Conservation (phyloP, 2,329 filamentous ascomycete genomes). For the Colletotrichum sojae region DNA sequence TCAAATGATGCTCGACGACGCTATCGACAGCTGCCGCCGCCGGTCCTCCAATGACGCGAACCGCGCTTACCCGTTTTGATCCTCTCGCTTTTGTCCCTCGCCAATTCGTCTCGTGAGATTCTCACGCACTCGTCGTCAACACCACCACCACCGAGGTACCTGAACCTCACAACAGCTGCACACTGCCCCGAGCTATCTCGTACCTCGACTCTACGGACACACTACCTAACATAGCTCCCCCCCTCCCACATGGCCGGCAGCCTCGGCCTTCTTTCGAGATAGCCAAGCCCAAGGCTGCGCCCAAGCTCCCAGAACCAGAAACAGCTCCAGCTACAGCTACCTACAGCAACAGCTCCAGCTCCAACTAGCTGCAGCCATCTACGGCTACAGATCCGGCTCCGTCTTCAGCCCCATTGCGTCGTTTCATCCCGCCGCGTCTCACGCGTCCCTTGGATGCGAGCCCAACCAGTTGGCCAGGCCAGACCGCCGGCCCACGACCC, state of each 20-base stretch:
- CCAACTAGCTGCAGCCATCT: neutral
- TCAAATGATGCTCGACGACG: neutral
- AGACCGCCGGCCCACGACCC: slow-evolving; percentile 27
- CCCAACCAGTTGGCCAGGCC: slow-evolving; percentile 32
- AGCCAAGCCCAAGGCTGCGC: neutral
- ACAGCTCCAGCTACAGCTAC: neutral
- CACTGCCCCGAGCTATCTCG: slow-evolving; percentile 4
- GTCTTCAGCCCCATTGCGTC: slow-evolving; percentile 17
- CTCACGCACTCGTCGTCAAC: slow-evolving; percentile 11
- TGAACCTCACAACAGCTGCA: slow-evolving; percentile 1
- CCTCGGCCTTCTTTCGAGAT: slow-evolving; percentile 6
- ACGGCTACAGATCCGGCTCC: neutral
- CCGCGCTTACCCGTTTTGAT: slow-evolving; percentile 18
- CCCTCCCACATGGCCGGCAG: slow-evolving; percentile 7
- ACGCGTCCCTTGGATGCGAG: slow-evolving; percentile 36
- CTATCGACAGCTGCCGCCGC: neutral
- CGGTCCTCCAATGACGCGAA: slow-evolving; percentile 10
- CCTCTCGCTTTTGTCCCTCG: slow-evolving; percentile 8
- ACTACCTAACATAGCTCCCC: no score
- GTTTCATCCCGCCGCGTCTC: slow-evolving; percentile 18
- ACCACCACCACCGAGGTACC: neutral
- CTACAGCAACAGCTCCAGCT: neutral
- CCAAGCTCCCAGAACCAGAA: no score
- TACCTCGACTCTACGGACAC: neutral
- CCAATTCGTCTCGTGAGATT: slow-evolving; percentile 10